A percentile compares a stretch with the other conserved stretches of the same genome.
Conservation (phyloP, 441 rosid species). For the Gossypium lobatum region DNA sequence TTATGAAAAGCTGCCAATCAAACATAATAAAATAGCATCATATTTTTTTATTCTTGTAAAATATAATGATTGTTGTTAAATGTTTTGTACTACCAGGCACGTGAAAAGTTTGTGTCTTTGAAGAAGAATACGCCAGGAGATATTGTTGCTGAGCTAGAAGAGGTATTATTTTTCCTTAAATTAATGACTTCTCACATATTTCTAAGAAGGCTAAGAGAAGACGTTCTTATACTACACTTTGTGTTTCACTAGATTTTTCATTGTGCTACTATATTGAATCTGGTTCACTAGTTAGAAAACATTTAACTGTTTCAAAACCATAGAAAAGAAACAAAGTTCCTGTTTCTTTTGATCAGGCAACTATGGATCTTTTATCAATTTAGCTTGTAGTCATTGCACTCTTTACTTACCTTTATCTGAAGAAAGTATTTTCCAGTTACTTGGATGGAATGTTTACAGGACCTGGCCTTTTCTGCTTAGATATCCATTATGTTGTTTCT, state of each 20-base stretch:
- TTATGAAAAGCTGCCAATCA: background rate
- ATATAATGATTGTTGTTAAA: background rate
- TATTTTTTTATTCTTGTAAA: background rate
- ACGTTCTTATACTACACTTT: background rate
- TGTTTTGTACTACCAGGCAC: conserved; percentile 45
- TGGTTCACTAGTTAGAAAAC: background rate
- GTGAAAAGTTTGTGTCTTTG: conserved; percentile 80
- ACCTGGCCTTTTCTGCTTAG: conserved; percentile 1
- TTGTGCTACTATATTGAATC: background rate
- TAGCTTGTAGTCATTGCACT: background rate
- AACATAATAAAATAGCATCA: conserved; percentile 3
- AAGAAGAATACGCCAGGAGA: conserved; percentile 78
- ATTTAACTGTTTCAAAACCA: background rate
- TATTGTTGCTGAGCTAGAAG: conserved; percentile 77
- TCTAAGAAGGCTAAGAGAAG: background rate
- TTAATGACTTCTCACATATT: conserved; percentile 7
- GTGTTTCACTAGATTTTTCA: background rate
- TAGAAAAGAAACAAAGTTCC: background rate
- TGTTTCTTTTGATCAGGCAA: background rate
- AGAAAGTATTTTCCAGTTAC: background rate
- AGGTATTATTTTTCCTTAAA: conserved; percentile 39
- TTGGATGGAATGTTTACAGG: background rate
- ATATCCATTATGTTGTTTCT: background rate
- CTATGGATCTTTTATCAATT: background rate
- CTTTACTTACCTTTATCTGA: background rate